A percentile compares a stretch with the other conserved stretches of the same genome.
Conservation (phyloP, 2,329 filamentous ascomycete genomes). For the Arthrobotrys sphaeroides region DNA sequence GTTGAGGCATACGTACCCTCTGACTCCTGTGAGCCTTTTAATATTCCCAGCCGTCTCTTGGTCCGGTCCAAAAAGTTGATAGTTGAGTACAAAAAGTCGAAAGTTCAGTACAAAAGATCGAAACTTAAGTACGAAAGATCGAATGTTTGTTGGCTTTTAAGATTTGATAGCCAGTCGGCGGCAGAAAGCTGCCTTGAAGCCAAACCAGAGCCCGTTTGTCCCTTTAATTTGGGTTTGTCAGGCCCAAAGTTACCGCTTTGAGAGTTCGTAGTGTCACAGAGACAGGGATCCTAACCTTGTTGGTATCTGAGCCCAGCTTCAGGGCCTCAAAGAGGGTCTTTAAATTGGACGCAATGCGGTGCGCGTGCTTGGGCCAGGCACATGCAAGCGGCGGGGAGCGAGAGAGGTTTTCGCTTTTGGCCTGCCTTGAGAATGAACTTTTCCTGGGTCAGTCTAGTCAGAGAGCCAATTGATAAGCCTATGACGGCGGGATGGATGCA, state of each 20-base stretch:
- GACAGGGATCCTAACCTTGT: not conserved
- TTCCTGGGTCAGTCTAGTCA: too few relatives aligned
- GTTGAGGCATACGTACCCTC: not conserved
- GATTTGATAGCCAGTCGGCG: too few relatives aligned
- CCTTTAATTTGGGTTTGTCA: not conserved
- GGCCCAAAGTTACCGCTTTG: not conserved
- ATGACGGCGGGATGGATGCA: not conserved
- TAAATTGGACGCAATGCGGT: not conserved
- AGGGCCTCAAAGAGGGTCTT: too few relatives aligned
- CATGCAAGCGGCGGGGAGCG: conserved; percentile 7
- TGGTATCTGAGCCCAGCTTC: too few relatives aligned
- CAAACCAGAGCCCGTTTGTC: not conserved
- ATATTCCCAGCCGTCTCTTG: conserved; percentile 6
- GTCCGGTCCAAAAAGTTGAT: not conserved
- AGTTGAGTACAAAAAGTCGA: not conserved
- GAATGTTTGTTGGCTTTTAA: too few relatives aligned
- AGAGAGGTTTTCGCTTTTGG: conserved; percentile 5
- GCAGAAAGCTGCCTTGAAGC: too few relatives aligned
- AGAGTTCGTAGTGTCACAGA: not conserved
- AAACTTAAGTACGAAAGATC: not conserved
- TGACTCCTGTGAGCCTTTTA: not conserved
- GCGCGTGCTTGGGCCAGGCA: not conserved
- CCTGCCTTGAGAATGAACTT: too few relatives aligned
- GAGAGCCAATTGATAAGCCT: too few relatives aligned
- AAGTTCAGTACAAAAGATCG: conserved; percentile 8